phyloP scores from a whole-genome alignment of 2,329 filamentous ascomycete genomes.

The Ascochyta rabiei region DNA sequence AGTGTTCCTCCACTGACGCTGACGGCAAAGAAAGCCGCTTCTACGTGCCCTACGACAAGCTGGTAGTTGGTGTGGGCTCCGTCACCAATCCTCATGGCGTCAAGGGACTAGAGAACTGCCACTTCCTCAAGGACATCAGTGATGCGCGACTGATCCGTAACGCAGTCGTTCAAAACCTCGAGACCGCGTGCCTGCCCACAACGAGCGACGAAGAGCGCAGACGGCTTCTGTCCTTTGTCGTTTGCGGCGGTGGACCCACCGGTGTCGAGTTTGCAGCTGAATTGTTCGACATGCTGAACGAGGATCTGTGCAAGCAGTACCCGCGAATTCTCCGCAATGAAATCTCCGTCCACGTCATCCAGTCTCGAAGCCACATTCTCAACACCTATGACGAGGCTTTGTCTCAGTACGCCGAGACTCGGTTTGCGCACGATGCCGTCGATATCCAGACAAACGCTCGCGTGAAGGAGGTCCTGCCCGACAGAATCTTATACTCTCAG shows the following conservation, averaged over 20 bases:
- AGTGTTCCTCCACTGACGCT: slow-evolving; percentile 75
- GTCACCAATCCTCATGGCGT: slow-evolving; percentile 95
- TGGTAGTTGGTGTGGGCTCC: slow-evolving; percentile 90
- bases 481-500: slow-evolving; percentile 90
- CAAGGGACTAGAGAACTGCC: slow-evolving; percentile 89
- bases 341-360: slow-evolving; percentile 96
- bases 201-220: slow-evolving; percentile 86
- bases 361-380: slow-evolving; percentile 90
- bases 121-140: slow-evolving; percentile 93
- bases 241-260: slow-evolving; percentile 93
- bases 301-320: slow-evolving; percentile 78
- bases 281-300: slow-evolving; percentile 93
- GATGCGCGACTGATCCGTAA: slow-evolving; percentile 91
- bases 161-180: slow-evolving; percentile 85
- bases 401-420: slow-evolving; percentile 87
- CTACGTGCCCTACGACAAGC: slow-evolving; percentile 96
- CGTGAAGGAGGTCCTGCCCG: slow-evolving; percentile 83
- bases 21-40: slow-evolving; percentile 78
- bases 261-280: slow-evolving; percentile 98
- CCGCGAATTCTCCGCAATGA: slow-evolving; percentile 92
- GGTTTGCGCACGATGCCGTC: slow-evolving; percentile 89
- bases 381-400: slow-evolving; percentile 98
- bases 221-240: slow-evolving; percentile 90
- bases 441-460: slow-evolving; percentile 91
- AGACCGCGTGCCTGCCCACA: slow-evolving; percentile 89